Percentiles rank a stretch among this genome's conserved stretches.
Conservation (phyloP, 306 rosid genomes). For the Echinosophora koreensis region DNA sequence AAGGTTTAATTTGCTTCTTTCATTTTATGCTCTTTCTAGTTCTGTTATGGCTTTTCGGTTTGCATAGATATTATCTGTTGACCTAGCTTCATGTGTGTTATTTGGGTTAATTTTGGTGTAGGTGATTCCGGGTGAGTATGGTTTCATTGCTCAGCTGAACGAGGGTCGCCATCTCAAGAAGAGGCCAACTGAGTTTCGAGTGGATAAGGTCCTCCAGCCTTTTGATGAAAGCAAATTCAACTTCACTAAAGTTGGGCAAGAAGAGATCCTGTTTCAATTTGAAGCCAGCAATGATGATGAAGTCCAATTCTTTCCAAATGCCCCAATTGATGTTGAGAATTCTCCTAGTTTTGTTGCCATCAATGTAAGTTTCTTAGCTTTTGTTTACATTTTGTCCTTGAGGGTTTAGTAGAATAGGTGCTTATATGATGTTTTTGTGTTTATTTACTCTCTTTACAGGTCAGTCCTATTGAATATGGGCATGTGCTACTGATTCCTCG, state of each 20-base stretch:
- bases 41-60: background rate
- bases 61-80: background rate
- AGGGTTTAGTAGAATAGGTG: background rate
- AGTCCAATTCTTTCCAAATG: slow-evolving; percentile 73
- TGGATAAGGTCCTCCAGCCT: slow-evolving; percentile 96
- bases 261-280: slow-evolving; percentile 88
- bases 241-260: slow-evolving; percentile 98
- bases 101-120: slow-evolving; percentile 40
- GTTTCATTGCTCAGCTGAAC: slow-evolving; percentile 96
- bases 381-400: slow-evolving; percentile 9
- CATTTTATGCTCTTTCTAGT: background rate
- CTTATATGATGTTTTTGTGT: slow-evolving; percentile 12
- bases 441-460: slow-evolving; percentile 59
- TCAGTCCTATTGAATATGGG: slow-evolving; percentile 97
- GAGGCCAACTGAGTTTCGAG: slow-evolving; percentile 93
- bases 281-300: slow-evolving; percentile 74
- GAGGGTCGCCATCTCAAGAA: slow-evolving; percentile 99
- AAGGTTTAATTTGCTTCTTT: slow-evolving; percentile 61
- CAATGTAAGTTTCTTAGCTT: slow-evolving; percentile 60
- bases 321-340: slow-evolving; percentile 70
- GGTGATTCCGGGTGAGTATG: slow-evolving; percentile 86
- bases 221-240: slow-evolving; percentile 91
- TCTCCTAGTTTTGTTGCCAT: slow-evolving; percentile 92
- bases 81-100: slow-evolving; percentile 26
- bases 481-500: slow-evolving; percentile 97